Conservation (phyloP, 139 green algal genomes). For the Mesotaenium endlicherianum region DNA sequence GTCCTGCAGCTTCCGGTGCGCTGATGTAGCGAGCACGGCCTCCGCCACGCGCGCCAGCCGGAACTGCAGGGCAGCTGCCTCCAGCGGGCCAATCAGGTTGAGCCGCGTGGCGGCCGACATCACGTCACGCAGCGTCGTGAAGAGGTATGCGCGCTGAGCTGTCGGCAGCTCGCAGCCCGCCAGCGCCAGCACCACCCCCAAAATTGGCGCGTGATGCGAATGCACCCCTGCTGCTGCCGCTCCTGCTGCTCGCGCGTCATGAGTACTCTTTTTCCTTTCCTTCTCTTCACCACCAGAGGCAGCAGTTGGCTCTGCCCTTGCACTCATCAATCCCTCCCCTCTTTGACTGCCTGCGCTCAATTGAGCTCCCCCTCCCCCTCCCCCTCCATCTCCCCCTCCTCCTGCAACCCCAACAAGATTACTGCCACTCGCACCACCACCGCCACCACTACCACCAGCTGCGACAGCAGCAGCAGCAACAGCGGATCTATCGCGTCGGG, state of each 20-base stretch:
- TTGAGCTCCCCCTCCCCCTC: too few species aligned
- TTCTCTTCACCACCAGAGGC: too few species aligned
- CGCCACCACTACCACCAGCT: too few species aligned
- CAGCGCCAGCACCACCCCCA: constrained; percentile 13
- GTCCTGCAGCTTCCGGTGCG: background rate
- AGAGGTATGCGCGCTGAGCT: constrained; percentile 31
- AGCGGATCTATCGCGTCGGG: too few species aligned
- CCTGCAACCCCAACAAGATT: too few species aligned
- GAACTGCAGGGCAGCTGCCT: constrained; percentile 26
- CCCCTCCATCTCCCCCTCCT: background rate
- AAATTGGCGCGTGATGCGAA: constrained; percentile 32
- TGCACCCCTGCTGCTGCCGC: background rate
- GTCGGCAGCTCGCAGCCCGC: background rate
- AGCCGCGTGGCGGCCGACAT: constrained; percentile 47
- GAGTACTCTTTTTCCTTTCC: too few species aligned
- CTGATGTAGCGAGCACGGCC: background rate
- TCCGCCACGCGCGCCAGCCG: constrained; percentile 3
- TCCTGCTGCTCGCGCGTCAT: background rate
- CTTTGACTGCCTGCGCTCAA: too few species aligned
- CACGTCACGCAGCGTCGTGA: constrained; percentile 34
- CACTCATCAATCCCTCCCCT: too few species aligned
- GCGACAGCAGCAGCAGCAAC: too few species aligned
- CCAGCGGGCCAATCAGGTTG: constrained; percentile 46
- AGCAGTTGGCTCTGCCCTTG: too few species aligned
- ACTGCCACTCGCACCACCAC: background rate